Evolutionary conservation across 1,284 basidiomycete species (phyloP).

Genomic region (Earliella scabrosa): DNA sequence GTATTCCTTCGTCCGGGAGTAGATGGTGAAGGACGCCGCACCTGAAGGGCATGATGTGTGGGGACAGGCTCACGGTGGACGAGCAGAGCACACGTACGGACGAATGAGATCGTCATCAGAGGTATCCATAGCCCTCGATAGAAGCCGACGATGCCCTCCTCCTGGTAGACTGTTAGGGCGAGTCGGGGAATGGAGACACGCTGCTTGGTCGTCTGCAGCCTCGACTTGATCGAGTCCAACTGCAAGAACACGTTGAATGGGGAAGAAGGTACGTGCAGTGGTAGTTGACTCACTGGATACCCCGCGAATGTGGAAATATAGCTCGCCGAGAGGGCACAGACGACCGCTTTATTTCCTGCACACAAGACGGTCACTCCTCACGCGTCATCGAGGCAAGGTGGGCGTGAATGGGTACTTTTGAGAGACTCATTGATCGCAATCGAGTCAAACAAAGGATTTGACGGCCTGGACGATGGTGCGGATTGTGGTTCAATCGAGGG

Average conservation of each 20-base stretch:
- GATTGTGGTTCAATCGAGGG: background rate
- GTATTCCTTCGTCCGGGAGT: slow-evolving; percentile 85
- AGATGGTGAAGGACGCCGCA: slow-evolving; percentile 92
- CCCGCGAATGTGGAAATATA: slow-evolving; percentile 84
- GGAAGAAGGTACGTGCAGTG: background rate
- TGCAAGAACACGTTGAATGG: slow-evolving; percentile 26
- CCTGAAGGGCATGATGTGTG: slow-evolving; percentile 45
- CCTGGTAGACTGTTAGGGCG: slow-evolving; percentile 76
- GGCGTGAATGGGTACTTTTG: slow-evolving; percentile 50
- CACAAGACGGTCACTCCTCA: slow-evolving; percentile 15
- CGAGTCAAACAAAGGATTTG: slow-evolving; percentile 63
- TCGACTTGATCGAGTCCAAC: slow-evolving; percentile 91
- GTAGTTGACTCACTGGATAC: slow-evolving; percentile 76
- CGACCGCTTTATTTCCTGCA: slow-evolving; percentile 79
- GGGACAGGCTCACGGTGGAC: background rate
- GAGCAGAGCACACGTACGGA: slow-evolving; percentile 63
- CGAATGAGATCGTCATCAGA: slow-evolving; percentile 94
- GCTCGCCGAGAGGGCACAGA: slow-evolving; percentile 81
- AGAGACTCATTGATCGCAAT: slow-evolving; percentile 67
- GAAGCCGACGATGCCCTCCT: slow-evolving; percentile 93
- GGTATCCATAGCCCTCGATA: slow-evolving; percentile 93
- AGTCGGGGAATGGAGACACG: slow-evolving; percentile 76
- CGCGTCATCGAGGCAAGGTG: background rate
- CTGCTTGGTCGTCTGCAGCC: slow-evolving; percentile 85
- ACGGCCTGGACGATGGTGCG: slow-evolving; percentile 46